phyloP scores from a whole-genome alignment of 768 basidiomycete species.

The Lactifluus piperatus region DNA sequence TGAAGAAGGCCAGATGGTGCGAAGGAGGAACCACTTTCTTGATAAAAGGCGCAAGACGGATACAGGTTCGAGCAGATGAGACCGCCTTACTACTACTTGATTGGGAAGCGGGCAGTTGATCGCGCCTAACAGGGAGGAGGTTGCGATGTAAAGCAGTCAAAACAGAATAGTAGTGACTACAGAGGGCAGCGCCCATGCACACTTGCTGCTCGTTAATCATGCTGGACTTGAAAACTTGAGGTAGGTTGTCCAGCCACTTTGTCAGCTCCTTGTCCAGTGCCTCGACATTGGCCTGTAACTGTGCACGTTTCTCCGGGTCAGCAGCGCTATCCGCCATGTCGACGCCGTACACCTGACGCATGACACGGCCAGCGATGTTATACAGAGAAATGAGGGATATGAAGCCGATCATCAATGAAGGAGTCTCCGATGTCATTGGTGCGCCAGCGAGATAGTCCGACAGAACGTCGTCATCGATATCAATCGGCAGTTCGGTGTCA shows the following conservation, averaged over 20 bases:
- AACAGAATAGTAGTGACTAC: conserved; percentile 85
- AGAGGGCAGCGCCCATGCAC: conserved; percentile 77
- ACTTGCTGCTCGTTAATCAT: conserved; percentile 71
- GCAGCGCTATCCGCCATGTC: conserved; percentile 61
- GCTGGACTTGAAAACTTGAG: conserved; percentile 63
- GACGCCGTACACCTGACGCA: conserved; percentile 75
- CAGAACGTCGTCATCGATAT: conserved; percentile 74
- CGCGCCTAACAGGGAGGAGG: conserved; percentile 71
- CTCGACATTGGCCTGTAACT: conserved; percentile 75
- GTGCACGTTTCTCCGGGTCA: conserved; percentile 64
- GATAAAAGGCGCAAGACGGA: conserved; percentile 77
- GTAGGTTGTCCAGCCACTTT: conserved; percentile 79
- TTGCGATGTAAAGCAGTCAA: conserved; percentile 84
- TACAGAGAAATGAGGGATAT: conserved; percentile 70
- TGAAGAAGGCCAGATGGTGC: conserved; percentile 82
- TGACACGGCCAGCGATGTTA: conserved; percentile 75
- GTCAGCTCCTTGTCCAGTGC: conserved; percentile 65
- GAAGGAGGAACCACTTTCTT: conserved; percentile 77
- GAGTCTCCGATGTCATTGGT: conserved; percentile 43
- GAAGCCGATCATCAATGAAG: conserved; percentile 75
- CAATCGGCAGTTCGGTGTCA: conserved; percentile 78
- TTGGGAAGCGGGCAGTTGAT: conserved; percentile 56
- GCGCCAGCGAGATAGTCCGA: conserved; percentile 65
- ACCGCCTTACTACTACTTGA: conserved; percentile 77
- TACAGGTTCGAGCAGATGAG: conserved; percentile 77